Conservation (phyloP, 148 eudicot genomes). For the Arctostaphylos glauca region DNA sequence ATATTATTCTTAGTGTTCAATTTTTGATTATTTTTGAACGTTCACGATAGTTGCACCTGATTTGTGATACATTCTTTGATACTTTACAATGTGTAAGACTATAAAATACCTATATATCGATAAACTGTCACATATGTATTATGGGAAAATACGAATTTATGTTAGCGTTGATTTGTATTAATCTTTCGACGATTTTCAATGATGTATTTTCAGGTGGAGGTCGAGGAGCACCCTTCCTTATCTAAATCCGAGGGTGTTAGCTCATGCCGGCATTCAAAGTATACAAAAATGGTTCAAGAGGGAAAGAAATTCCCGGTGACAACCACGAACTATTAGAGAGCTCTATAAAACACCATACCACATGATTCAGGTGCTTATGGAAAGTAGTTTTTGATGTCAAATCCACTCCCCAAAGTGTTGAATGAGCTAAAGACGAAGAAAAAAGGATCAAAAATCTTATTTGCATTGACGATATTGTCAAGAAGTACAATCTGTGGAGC, state of each 20-base stretch:
- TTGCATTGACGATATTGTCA: neutral
- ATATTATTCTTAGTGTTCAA: neutral
- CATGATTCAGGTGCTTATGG: slow-evolving; percentile 5
- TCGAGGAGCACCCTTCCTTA: slow-evolving; percentile 36
- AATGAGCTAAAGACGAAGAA: neutral
- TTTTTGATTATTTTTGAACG: neutral
- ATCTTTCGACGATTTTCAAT: neutral
- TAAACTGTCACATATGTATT: too few species aligned
- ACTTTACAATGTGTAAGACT: neutral
- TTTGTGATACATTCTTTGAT: neutral
- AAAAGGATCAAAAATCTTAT: neutral
- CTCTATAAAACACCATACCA: slow-evolving; percentile 26
- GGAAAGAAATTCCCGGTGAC: slow-evolving; percentile 43
- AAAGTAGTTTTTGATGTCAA: neutral
- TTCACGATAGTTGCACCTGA: neutral
- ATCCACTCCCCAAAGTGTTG: neutral
- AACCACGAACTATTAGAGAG: slow-evolving; percentile 46
- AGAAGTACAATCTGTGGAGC: neutral
- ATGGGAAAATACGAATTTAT: too few species aligned
- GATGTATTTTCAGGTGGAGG: slow-evolving; percentile 35
- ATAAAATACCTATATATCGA: too few species aligned
- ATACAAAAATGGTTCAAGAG: slow-evolving; percentile 47
- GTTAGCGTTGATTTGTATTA: too few species aligned
- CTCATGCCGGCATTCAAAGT: slow-evolving; percentile 50
- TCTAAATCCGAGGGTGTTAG: slow-evolving; percentile 45